Conservation (phyloP, 208 protist species). For the Acanthamoeba lenticulata region DNA sequence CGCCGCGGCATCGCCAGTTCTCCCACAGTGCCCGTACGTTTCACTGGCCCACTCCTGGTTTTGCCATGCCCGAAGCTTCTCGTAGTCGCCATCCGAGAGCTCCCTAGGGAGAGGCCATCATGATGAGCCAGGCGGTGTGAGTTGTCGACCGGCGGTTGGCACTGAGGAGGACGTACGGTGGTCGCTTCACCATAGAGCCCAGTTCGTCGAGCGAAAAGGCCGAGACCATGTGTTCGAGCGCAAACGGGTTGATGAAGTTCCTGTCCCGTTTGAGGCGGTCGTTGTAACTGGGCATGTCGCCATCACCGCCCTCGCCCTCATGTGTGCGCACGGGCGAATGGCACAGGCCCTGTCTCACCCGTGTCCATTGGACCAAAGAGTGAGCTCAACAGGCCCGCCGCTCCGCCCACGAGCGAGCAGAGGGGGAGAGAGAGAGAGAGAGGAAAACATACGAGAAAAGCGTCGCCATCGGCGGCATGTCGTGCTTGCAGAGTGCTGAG, state of each 20-base stretch:
- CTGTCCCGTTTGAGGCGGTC: not conserved
- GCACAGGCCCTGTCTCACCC: not conserved
- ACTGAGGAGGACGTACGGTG: slow-evolving; percentile 41
- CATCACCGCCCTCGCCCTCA: not conserved
- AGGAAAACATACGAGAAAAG: not conserved
- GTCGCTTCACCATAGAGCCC: slow-evolving; percentile 41
- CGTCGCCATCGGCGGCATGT: not conserved
- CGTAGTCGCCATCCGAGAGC: slow-evolving; percentile 31
- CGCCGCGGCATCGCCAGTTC: not conserved
- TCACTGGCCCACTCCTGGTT: slow-evolving; percentile 51
- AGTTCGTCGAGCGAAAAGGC: slow-evolving; percentile 31
- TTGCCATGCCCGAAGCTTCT: slow-evolving; percentile 63
- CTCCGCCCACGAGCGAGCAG: too few relatives aligned
- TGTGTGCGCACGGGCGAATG: not conserved
- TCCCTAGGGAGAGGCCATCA: not conserved
- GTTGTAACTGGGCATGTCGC: not conserved
- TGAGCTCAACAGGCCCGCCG: too few relatives aligned
- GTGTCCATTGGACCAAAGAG: not conserved
- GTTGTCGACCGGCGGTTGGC: too few relatives aligned
- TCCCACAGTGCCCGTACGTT: not conserved
- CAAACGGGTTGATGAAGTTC: slow-evolving; percentile 42
- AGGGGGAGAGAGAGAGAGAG: not conserved
- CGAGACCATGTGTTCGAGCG: slow-evolving; percentile 13
- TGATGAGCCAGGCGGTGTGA: not conserved
- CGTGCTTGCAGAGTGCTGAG: not conserved